phyloP scores from a whole-genome alignment of 768 basidiomycete genomes.

The Vararia minispora region DNA sequence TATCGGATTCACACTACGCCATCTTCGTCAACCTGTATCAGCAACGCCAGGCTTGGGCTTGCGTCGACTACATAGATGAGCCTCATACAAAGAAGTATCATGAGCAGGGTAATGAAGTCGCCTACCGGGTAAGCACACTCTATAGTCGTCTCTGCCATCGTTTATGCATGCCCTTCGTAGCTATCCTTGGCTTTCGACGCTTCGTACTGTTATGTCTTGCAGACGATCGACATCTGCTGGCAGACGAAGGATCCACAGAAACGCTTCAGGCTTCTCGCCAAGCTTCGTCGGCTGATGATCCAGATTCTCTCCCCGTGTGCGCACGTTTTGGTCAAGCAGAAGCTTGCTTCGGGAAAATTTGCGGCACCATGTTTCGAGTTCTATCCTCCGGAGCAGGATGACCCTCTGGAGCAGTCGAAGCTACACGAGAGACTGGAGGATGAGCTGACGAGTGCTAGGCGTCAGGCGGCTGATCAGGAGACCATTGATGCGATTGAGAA shows the following conservation, averaged over 20 bases:
- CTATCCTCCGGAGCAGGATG: slow-evolving; percentile 6
- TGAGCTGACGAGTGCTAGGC: too few relatives aligned
- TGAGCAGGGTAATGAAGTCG: background rate
- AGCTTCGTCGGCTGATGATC: slow-evolving; percentile 12
- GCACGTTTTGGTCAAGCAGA: slow-evolving; percentile 10
- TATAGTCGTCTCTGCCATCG: too few relatives aligned
- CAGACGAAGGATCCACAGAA: slow-evolving; percentile 1
- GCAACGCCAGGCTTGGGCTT: slow-evolving; percentile 7
- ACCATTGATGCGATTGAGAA: too few relatives aligned
- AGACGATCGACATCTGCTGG: slow-evolving; percentile 11
- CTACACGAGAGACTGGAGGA: too few relatives aligned
- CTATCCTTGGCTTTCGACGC: slow-evolving; percentile 13
- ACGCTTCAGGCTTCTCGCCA: slow-evolving; percentile 6
- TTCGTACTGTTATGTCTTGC: slow-evolving; percentile 14
- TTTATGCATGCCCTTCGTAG: too few relatives aligned
- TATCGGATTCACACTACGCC: slow-evolving; percentile 13
- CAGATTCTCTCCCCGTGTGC: slow-evolving; percentile 6
- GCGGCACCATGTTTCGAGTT: slow-evolving; percentile 13
- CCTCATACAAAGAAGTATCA: slow-evolving; percentile 7
- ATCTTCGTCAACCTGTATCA: slow-evolving; percentile 13
- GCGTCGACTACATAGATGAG: slow-evolving; percentile 3
- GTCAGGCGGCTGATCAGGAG: too few relatives aligned
- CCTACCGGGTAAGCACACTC: slow-evolving; percentile 8
- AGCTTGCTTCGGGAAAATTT: background rate
- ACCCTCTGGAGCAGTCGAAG: too few relatives aligned